Conservation (phyloP, 148 eudicot species). For the Dianthus caryophyllus region DNA sequence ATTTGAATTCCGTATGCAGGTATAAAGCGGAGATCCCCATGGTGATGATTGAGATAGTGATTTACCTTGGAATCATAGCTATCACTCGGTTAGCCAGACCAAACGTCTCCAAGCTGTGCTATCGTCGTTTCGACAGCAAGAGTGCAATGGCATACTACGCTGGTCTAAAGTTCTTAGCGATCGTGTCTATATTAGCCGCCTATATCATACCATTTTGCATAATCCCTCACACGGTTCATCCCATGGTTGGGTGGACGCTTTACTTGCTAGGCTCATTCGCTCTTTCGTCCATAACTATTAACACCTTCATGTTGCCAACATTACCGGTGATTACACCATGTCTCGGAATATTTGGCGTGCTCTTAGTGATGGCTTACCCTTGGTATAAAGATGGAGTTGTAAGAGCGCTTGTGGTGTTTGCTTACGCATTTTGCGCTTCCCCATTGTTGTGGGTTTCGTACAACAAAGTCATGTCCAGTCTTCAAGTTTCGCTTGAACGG, state of each 20-base stretch:
- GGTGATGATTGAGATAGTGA: conserved; percentile 48
- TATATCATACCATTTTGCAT: conserved; percentile 61
- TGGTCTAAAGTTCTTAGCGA: conserved; percentile 52
- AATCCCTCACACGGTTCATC: conserved; percentile 78
- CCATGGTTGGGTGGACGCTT: conserved; percentile 75
- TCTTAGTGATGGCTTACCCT: conserved; percentile 76
- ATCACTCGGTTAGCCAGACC: conserved; percentile 77
- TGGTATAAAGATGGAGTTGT: conserved; percentile 70
- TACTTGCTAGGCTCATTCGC: conserved; percentile 69
- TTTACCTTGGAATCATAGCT: conserved; percentile 68
- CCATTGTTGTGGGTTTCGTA: conserved; percentile 55
- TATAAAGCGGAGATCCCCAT: conserved; percentile 71
- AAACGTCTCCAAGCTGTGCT: conserved; percentile 69
- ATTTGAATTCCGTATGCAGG: conserved; percentile 33
- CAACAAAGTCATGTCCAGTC: conserved; percentile 38
- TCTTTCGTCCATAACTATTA: conserved; percentile 50
- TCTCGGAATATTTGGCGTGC: conserved; percentile 60
- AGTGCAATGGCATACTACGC: conserved; percentile 43
- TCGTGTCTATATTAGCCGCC: conserved; percentile 57
- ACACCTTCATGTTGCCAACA: conserved; percentile 64
- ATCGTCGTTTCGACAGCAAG: conserved; percentile 57
- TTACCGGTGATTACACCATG: conserved; percentile 60
- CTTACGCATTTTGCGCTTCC: conserved; percentile 64
- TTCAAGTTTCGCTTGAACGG: conserved; percentile 60
- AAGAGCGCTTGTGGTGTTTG: conserved; percentile 59